Conservation (phyloP, 192 early-diverging fungal genomes). For the Jimgerdemannia flammicorona region DNA sequence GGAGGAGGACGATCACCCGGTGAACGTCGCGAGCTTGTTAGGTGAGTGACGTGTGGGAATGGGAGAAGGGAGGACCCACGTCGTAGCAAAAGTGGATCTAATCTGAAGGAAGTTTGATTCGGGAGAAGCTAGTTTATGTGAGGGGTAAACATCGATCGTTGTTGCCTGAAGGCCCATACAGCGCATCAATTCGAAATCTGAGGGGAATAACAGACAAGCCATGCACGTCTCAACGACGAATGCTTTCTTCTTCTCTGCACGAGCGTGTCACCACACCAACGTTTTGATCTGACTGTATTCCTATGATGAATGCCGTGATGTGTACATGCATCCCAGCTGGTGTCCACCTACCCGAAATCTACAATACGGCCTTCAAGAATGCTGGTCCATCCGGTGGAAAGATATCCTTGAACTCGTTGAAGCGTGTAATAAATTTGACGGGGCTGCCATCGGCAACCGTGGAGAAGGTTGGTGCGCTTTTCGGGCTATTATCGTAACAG, state of each 20-base stretch:
- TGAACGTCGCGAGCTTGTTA: neutral
- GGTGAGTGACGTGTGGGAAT: neutral
- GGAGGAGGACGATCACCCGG: neutral
- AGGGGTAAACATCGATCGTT: too few species aligned
- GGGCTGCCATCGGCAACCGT: constrained; percentile 35
- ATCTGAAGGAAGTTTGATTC: too few species aligned
- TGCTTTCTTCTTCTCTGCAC: neutral
- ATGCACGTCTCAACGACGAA: neutral
- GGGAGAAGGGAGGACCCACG: neutral
- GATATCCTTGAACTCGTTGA: constrained; percentile 39
- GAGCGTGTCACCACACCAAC: neutral
- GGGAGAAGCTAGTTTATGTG: too few species aligned
- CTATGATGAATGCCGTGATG: too few species aligned
- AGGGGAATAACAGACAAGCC: neutral
- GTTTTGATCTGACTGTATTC: neutral
- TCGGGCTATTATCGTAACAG: too few species aligned
- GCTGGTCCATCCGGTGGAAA: constrained; percentile 37
- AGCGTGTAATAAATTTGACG: constrained; percentile 33
- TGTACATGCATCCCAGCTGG: constrained; percentile 24
- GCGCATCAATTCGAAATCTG: neutral
- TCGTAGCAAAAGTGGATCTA: neutral
- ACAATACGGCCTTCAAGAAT: constrained; percentile 41
- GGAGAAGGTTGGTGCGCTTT: constrained; percentile 35
- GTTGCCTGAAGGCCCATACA: too few species aligned
- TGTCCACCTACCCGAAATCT: constrained; percentile 41